These are phyloP conservation scores for Arabidopsis suecica DNA, from an alignment of 345 rosid species.

Conservation along the genomic window DNA sequence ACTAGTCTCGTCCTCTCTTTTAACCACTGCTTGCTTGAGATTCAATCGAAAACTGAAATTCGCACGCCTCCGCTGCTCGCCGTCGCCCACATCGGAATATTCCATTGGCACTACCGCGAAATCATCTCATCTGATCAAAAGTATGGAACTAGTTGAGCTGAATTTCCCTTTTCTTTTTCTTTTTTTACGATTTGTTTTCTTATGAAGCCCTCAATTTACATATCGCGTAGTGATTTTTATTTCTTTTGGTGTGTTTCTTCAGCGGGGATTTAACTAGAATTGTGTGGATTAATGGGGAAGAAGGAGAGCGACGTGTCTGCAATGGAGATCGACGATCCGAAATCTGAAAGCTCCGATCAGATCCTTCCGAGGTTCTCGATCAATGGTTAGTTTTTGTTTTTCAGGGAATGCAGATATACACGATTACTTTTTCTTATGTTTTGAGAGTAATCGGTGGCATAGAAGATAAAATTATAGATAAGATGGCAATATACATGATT, in stretches of 20 bases:
- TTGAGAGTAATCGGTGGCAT: conserved; percentile 1
- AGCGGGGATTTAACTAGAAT: neutral
- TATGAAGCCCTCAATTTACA: neutral
- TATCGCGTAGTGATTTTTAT: neutral
- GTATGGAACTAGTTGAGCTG: conserved; percentile 3
- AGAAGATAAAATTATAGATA: neutral
- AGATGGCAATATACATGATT: conserved; percentile 1
- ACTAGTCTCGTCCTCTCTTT: conserved; percentile 3
- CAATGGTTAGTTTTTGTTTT: conserved; percentile 57
- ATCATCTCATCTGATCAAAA: neutral
- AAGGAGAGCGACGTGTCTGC: conserved; percentile 53
- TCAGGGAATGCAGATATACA: neutral
- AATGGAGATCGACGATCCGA: conserved; percentile 80
- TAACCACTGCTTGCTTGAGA: conserved; percentile 14
- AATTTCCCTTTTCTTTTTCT: neutral
- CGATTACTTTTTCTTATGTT: neutral
- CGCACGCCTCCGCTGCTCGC: conserved; percentile 23
- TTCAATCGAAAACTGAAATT: conserved; percentile 27
- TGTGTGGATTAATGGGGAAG: conserved; percentile 51
- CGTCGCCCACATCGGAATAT: conserved; percentile 24
- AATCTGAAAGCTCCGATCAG: conserved; percentile 58
- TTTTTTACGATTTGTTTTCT: neutral
- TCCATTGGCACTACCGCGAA: neutral
- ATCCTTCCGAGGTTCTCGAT: conserved; percentile 73
- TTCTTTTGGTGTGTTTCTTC: neutral